These are phyloP conservation scores for Albifimbria verrucaria DNA, from an alignment of 2,329 filamentous ascomycete genomes.

Conservation along the genomic window DNA sequence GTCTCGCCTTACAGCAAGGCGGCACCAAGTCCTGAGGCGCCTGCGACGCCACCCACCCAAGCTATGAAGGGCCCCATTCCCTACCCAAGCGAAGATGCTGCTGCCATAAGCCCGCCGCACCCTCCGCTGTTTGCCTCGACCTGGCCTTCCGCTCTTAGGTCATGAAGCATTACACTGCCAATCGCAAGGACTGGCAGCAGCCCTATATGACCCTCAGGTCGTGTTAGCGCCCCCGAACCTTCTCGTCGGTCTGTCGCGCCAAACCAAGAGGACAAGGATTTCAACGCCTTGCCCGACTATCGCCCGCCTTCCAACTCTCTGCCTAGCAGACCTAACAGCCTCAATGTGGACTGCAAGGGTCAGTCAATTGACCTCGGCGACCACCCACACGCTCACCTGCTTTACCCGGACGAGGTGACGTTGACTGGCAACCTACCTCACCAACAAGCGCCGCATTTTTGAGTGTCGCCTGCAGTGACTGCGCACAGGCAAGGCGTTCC, in stretches of 20 bases:
- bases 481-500: too few species aligned
- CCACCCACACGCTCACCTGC: conserved; percentile 65
- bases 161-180: conserved; percentile 38
- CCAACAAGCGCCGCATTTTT: conserved; percentile 91
- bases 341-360: conserved; percentile 88
- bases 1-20: conserved; percentile 47
- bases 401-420: conserved; percentile 74
- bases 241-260: conserved; percentile 53
- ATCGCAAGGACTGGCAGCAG: conserved; percentile 46
- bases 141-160: conserved; percentile 52
- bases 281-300: conserved; percentile 66
- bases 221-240: conserved; percentile 45
- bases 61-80: conserved; percentile 53
- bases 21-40: conserved; percentile 28
- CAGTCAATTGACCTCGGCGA: conserved; percentile 70
- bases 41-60: conserved; percentile 24
- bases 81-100: conserved; percentile 46
- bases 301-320: conserved; percentile 68
- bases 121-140: conserved; percentile 50
- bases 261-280: conserved; percentile 81
- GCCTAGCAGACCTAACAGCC: too few species aligned
- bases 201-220: conserved; percentile 25
- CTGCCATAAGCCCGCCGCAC: conserved; percentile 36
- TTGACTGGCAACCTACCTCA: conserved; percentile 81
- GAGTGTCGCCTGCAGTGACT: conserved; percentile 73